Base-by-base conservation (phyloP, 495 filamentous ascomycete genomes). In the Neurospora tetraspora region DNA sequence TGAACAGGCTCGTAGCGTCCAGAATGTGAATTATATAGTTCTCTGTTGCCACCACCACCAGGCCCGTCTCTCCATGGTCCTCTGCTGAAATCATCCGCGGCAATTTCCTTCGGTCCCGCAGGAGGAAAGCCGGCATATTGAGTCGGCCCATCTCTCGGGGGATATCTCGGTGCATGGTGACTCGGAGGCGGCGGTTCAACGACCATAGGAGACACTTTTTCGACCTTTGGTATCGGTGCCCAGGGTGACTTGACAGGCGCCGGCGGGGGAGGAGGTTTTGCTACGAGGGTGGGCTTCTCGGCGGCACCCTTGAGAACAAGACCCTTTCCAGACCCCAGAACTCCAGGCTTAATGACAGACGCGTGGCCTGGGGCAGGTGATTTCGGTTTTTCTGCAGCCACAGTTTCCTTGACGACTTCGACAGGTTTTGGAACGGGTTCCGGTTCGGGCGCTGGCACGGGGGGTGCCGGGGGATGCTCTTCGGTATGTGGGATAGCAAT, bases 11-110 rank as follows among this genome's bases (percentile, higher is more conserved):
- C 96, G 76, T 97, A 96, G 53, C 93, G 91, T 31, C 96, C 96
- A 65, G 93, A 97, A 45, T 96, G 91, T 11, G 96, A 97, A 80
- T 98, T 97, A 80, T 89, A 99, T 0, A 99, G 86, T 79, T 98
- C 94, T 73, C 91, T 86, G 71, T 89, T 89, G 11, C 88, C 85
- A 53, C 88, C 85, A 53, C 71, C 72, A 0, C 77, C 69, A 23
- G 90, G 85, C 18, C 86, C 84, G 53, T 97, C 94, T 76, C 91
- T 88, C 91, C 92, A 96, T 27, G 89, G 88, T 0, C 81, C 77
- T 71, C 96, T 88, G 78, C 92, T 96, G 78, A 98, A 98, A 75
- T 97, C 94, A 79, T 98, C 96, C 6, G 95, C 93, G 10, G 93
- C 93, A 76, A 98, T 96, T 80, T 98, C 94, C 78, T 93, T 92